Base-by-base conservation (phyloP, 1,284 basidiomycete genomes). In the Xerocomus tenax region DNA sequence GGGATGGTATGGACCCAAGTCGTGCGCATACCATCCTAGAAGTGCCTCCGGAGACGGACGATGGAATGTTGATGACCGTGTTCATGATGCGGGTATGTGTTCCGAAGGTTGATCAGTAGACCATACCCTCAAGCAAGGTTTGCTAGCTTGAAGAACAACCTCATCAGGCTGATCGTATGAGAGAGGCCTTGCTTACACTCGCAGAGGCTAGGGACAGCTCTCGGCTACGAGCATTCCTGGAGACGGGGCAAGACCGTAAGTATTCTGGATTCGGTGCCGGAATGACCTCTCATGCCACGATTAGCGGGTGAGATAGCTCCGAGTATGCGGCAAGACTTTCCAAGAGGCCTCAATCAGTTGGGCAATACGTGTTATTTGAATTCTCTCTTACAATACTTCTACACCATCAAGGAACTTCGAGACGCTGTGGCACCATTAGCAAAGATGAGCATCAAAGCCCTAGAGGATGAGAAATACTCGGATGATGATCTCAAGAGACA, bases 321-420 rank as follows among this genome's bases (percentile, higher is more conserved):
- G 5, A 70, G 74, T 25, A 77, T 72, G 5, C 74, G 77, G 34
- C 70, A 72, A 2, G 87, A 91, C 53, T 74, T 84, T 59, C 92
- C 92, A 13, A 78, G 91, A 47, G 91, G 92, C 1, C 75, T 94
- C 29, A 89, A 93, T 63, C 93, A 95, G 63, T 81, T 96, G 29
- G 91, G 91, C 47, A 96, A 96, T 62, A 94, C 91, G 0, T 94
- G 91, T 64, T 95, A 94, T 65, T 75, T 95, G 48, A 94, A 94
- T 65, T 93, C 90, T 16, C 55, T 49, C 42, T 54, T 54, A 40
- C 66, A 94, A 81, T 96, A 96, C 67, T 93, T 96, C 65, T 95
- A 92, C 66, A 93, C 91, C n/a, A 90, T 96, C 67, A 85, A 80
- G 61, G 87, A 91, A 42, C 74, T 96, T 25, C 79, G 92, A 35